These are phyloP conservation scores for Volvariella surrecta DNA, from an alignment of 1,284 basidiomycete genomes.

Conservation along the genomic window DNA sequence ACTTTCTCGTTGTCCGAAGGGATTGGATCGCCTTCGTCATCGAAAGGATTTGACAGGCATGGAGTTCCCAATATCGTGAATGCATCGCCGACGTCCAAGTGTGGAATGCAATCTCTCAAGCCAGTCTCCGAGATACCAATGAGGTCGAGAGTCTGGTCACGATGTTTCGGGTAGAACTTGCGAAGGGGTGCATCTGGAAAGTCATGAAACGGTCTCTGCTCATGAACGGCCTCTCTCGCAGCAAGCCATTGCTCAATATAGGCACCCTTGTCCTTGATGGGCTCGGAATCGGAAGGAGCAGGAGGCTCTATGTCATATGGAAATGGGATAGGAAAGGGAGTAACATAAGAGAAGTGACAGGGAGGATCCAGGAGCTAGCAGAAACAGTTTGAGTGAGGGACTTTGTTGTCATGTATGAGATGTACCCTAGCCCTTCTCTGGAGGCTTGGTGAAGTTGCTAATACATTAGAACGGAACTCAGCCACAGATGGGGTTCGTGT, in stretches of 20 bases:
- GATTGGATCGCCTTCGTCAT: constrained; percentile 18
- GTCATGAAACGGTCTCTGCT: constrained; percentile 9
- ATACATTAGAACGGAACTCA: constrained; percentile 40
- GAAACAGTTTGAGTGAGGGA: too few relatives aligned
- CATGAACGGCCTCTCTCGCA: constrained; percentile 48
- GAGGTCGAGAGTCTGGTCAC: constrained; percentile 56
- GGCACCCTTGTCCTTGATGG: constrained; percentile 40
- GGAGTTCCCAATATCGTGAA: constrained; percentile 55
- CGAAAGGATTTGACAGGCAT: constrained; percentile 29
- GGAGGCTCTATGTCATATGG: constrained; percentile 72
- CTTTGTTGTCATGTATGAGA: not conserved
- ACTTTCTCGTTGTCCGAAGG: constrained; percentile 26
- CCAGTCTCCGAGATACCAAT: constrained; percentile 64
- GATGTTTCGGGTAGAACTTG: constrained; percentile 41
- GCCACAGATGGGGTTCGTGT: constrained; percentile 43
- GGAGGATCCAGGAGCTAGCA: constrained; percentile 38
- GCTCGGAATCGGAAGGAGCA: constrained; percentile 28
- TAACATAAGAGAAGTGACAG: constrained; percentile 77
- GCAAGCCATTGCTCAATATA: constrained; percentile 69
- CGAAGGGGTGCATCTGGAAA: constrained; percentile 22
- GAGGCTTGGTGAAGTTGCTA: constrained; percentile 50
- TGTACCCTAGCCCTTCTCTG: constrained; percentile 60
- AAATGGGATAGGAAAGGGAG: constrained; percentile 79
- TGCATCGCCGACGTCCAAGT: constrained; percentile 82
- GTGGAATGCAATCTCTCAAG: constrained; percentile 72